Conservation (phyloP, 2,329 filamentous ascomycete genomes). For the Colletotrichum destructivum region DNA sequence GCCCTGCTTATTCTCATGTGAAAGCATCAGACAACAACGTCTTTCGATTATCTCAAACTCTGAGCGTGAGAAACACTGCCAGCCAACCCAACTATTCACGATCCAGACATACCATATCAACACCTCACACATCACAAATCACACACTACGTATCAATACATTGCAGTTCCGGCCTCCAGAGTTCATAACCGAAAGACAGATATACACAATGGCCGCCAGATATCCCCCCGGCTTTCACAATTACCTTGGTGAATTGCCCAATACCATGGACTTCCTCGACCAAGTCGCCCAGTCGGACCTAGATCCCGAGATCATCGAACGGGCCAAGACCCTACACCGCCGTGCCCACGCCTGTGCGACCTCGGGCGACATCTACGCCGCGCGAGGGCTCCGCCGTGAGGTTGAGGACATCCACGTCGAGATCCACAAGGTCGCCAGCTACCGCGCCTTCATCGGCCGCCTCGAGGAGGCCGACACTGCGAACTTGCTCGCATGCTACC, state of each 20-base stretch:
- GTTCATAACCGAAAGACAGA: no score
- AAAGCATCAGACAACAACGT: neutral
- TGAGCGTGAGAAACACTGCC: no score
- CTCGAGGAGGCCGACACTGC: neutral
- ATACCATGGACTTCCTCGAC: neutral
- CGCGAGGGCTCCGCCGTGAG: neutral
- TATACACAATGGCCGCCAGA: neutral
- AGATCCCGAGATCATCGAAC: neutral
- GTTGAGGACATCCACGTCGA: neutral
- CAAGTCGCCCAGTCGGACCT: neutral
- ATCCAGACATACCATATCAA: no score
- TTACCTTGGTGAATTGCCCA: neutral
- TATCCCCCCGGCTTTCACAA: neutral
- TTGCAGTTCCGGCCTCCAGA: neutral
- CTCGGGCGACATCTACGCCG: neutral
- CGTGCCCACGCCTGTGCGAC: neutral
- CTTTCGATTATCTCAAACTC: neutral
- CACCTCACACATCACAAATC: neutral
- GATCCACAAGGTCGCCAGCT: neutral
- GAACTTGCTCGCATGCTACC: slow-evolving; percentile 10
- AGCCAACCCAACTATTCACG: no score
- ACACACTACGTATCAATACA: neutral
- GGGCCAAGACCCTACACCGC: neutral
- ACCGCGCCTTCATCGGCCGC: neutral
- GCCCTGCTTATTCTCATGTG: neutral